Conservation (phyloP, 352 stramenopile genomes). For the Phytophthora citrophthora region DNA sequence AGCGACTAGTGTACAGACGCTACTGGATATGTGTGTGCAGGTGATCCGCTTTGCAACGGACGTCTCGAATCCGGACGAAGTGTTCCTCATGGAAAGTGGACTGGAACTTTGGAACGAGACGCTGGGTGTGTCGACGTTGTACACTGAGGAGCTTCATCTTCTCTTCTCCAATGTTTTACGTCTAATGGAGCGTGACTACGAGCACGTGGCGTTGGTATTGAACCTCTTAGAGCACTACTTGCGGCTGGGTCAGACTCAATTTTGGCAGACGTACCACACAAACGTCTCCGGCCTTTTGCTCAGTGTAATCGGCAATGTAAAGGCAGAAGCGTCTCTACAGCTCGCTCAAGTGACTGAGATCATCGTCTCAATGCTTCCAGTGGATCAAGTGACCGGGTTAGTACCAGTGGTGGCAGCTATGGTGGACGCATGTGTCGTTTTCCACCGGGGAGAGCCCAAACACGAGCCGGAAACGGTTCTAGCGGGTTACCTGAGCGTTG, state of each 20-base stretch:
- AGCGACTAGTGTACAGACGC: slow-evolving; percentile 35
- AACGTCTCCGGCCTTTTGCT: slow-evolving; percentile 48
- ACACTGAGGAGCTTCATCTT: slow-evolving; percentile 71
- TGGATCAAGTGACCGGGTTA: slow-evolving; percentile 46
- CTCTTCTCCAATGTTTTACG: slow-evolving; percentile 71
- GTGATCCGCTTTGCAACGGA: slow-evolving; percentile 79
- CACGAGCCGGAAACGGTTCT: slow-evolving; percentile 68
- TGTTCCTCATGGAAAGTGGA: slow-evolving; percentile 88
- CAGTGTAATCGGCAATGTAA: slow-evolving; percentile 69
- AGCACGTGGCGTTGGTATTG: slow-evolving; percentile 72
- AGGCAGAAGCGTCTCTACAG: slow-evolving; percentile 69
- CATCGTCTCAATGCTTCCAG: slow-evolving; percentile 40
- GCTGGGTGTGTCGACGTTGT: slow-evolving; percentile 51
- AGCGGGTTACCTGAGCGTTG: slow-evolving; percentile 64
- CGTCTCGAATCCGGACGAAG: slow-evolving; percentile 78
- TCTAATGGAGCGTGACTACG: slow-evolving; percentile 80
- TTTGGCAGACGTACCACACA: slow-evolving; percentile 74
- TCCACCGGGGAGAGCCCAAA: slow-evolving; percentile 40
- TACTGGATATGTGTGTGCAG: slow-evolving; percentile 76
- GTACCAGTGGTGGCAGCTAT: slow-evolving; percentile 49
- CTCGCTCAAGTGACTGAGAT: slow-evolving; percentile 57
- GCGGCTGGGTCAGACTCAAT: slow-evolving; percentile 51
- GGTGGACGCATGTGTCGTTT: slow-evolving; percentile 53
- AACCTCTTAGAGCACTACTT: slow-evolving; percentile 73
- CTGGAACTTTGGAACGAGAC: slow-evolving; percentile 76